phyloP scores from a whole-genome alignment of 164 flowering plant species.

The Pachysandra terminalis region DNA sequence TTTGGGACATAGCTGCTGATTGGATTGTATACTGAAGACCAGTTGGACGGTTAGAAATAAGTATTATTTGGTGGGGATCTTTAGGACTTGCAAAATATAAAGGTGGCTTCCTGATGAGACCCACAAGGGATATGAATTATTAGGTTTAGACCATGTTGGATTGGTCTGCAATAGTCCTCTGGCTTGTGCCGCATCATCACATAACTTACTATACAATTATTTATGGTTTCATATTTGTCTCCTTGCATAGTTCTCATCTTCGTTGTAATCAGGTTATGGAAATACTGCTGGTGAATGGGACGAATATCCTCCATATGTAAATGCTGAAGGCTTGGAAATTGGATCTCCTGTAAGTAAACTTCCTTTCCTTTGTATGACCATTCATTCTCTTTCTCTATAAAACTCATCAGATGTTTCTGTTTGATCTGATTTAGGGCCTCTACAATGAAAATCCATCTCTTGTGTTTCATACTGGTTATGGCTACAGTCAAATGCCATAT shows the following conservation, averaged over 20 bases:
- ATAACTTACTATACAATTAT: background rate
- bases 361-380: background rate
- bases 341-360: conserved; percentile 66
- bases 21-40: no score
- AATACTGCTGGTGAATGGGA: conserved; percentile 58
- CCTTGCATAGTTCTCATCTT: conserved; percentile 5
- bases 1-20: no score
- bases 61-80: background rate
- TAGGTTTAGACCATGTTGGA: no score
- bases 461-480: conserved; percentile 75
- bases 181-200: background rate
- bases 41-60: no score
- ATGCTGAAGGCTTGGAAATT: conserved; percentile 62
- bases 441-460: conserved; percentile 84
- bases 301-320: conserved; percentile 57
- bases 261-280: conserved; percentile 52
- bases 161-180: background rate
- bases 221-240: background rate
- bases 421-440: conserved; percentile 52
- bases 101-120: background rate
- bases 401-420: conserved; percentile 2
- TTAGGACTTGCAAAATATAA: background rate
- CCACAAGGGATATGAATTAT: no score
- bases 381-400: background rate
- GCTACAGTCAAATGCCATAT: conserved; percentile 81